Base-by-base conservation (phyloP, 108 stramenopile genomes). In the Fistulifera solaris region DNA sequence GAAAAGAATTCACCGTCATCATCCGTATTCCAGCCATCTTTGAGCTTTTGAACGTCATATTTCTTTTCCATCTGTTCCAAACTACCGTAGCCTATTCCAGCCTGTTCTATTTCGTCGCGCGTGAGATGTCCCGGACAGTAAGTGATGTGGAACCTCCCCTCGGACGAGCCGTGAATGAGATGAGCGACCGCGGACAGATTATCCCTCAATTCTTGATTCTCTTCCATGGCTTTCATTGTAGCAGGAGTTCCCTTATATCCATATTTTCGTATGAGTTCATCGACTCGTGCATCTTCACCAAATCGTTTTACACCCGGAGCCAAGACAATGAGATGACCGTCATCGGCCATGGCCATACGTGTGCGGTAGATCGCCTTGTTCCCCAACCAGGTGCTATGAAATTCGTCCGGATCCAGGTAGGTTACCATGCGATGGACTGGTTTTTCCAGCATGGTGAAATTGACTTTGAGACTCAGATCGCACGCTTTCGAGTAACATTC, bases 331-430 rank as follows among this genome's bases (percentile, higher is more conserved):
- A 97, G 66, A 55, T 93, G 85, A 0, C 94, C 96, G 19, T 72
- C 93, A 58, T 95, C 89, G 23, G 78, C 94, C 39, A 97, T 93
- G 44, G 93, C 89, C 96, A 97, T 94, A 23, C 96, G 65, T 45
- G 96, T 95, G 19, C 96, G 62, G 54, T 97, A 97, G 45, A 97
- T 93, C 15, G 89, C 68, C 63, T 97, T 97, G 76, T 95, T 95
- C 7, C 94, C 96, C 47, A 97, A 45, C 96, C 96, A 97, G 11
- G 94, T 97, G 10, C 94, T 90, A 58, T 89, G 91, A 70, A 95
- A 97, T 59, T 95, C 93, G 18, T 87, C 71, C 35, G 67, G 67
- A 56, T 97, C 94, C 40, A 97, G 58, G 60, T 85, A 88, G 7
- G 89, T 93, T 0, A 97, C 91, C 25, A 94, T 75, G 58, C 85